These are phyloP conservation scores for Picocystis salinarum DNA, from an alignment of 139 green algal genomes.

Conservation along the genomic window DNA sequence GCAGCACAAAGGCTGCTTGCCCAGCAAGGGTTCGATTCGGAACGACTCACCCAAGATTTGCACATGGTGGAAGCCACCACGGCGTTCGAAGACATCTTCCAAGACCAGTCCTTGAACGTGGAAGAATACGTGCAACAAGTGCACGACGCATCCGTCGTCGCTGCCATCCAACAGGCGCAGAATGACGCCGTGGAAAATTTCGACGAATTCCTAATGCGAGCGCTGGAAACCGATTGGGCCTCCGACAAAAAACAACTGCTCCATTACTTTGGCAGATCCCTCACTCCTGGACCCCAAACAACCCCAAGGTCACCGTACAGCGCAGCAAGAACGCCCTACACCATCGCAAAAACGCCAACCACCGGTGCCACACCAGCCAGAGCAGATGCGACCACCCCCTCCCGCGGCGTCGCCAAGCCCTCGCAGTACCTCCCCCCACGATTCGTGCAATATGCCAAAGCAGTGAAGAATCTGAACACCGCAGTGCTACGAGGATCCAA, in stretches of 20 bases:
- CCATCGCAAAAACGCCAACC: not conserved
- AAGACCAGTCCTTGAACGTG: conserved; percentile 38
- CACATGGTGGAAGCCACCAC: conserved; percentile 46
- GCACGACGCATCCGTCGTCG: conserved; percentile 42
- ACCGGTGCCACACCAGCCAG: not conserved
- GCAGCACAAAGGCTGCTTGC: conserved; percentile 54
- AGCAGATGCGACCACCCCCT: conserved; percentile 1
- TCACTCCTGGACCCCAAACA: not conserved
- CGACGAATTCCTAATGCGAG: conserved; percentile 52
- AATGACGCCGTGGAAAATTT: conserved; percentile 40
- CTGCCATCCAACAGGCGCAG: conserved; percentile 55
- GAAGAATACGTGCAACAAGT: conserved; percentile 69
- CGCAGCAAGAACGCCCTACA: not conserved
- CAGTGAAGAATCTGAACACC: not conserved
- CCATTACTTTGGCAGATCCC: conserved; percentile 22
- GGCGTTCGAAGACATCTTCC: conserved; percentile 59
- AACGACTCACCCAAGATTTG: conserved; percentile 39
- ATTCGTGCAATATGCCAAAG: not conserved
- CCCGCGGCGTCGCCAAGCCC: not conserved
- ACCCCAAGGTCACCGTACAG: conserved; percentile 1
- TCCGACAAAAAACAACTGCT: conserved; percentile 50
- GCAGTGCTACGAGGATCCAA: not conserved
- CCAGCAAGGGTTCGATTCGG: conserved; percentile 44
- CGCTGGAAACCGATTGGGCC: conserved; percentile 39
- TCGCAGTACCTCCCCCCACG: not conserved